Evolutionary conservation across 2,329 filamentous ascomycete genomes (phyloP).

Genomic region (Zymoseptoria crescenta): DNA sequence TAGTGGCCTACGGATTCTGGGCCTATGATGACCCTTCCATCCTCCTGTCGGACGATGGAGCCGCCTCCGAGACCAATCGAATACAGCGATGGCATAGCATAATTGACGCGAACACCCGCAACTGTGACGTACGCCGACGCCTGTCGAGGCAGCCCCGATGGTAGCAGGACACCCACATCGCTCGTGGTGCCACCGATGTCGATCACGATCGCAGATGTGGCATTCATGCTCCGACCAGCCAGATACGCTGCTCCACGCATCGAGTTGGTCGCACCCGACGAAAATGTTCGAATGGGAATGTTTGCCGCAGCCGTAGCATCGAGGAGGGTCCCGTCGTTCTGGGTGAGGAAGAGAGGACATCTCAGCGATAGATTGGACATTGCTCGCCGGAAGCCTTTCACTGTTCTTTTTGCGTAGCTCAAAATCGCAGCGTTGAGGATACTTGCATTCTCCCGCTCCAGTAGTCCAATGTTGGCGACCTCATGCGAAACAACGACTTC

Average conservation of each 20-base stretch:
- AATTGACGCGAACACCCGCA: conserved; percentile 50
- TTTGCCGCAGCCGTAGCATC: conserved; percentile 40
- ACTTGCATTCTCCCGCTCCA: conserved; percentile 45
- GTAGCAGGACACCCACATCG: conserved; percentile 52
- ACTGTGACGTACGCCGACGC: conserved; percentile 54
- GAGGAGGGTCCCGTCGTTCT: conserved; percentile 46
- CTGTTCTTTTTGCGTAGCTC: conserved; percentile 39
- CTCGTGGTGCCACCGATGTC: conserved; percentile 61
- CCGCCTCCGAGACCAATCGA: conserved; percentile 53
- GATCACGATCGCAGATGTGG: conserved; percentile 45
- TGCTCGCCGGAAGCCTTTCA: conserved; percentile 39
- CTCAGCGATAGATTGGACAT: conserved; percentile 39
- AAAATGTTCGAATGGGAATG: conserved; percentile 46
- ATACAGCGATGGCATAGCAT: conserved; percentile 41
- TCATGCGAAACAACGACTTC: conserved; percentile 47
- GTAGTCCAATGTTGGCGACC: conserved; percentile 44
- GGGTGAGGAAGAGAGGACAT: conserved; percentile 45
- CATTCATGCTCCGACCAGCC: conserved; percentile 29
- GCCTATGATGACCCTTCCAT: conserved; percentile 40
- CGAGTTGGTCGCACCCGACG: conserved; percentile 46
- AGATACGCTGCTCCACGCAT: conserved; percentile 53
- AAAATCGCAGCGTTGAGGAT: conserved; percentile 45
- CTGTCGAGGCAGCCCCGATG: conserved; percentile 55
- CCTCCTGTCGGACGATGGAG: conserved; percentile 33
- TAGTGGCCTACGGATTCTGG: conserved; percentile 50